These are phyloP conservation scores for Mucor lusitanicus DNA, from an alignment of 371 early-diverging fungal genomes.

Conservation along the genomic window DNA sequence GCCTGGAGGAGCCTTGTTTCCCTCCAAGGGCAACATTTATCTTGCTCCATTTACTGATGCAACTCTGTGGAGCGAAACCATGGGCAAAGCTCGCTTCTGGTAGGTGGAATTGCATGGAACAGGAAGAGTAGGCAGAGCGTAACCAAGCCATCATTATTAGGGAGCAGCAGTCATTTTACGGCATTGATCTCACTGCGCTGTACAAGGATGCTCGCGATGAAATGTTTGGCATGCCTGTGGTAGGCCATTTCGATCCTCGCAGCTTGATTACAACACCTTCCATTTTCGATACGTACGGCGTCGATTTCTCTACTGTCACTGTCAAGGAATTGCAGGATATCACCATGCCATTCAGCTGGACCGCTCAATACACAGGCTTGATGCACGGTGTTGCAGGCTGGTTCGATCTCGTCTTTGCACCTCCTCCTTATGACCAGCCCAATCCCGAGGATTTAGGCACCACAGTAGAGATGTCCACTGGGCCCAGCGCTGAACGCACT, in stretches of 20 bases:
- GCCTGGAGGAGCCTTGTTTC: slow-evolving; percentile 91
- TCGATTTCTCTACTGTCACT: slow-evolving; percentile 87
- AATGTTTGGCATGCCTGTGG: slow-evolving; percentile 90
- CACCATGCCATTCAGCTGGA: slow-evolving; percentile 85
- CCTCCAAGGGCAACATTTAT: slow-evolving; percentile 85
- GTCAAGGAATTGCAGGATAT: slow-evolving; percentile 78
- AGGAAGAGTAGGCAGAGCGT: not conserved
- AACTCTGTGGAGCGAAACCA: slow-evolving; percentile 88
- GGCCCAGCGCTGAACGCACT: slow-evolving; percentile 84
- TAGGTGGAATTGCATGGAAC: slow-evolving; percentile 8
- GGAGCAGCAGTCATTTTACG: slow-evolving; percentile 87
- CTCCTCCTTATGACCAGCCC: slow-evolving; percentile 40
- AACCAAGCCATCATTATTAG: slow-evolving; percentile 19
- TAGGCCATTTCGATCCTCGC: slow-evolving; percentile 91
- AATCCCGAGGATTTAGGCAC: slow-evolving; percentile 25
- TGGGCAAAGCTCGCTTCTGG: slow-evolving; percentile 89
- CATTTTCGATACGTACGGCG: slow-evolving; percentile 48
- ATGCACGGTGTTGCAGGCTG: slow-evolving; percentile 97
- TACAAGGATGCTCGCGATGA: slow-evolving; percentile 82
- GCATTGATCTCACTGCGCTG: slow-evolving; percentile 89
- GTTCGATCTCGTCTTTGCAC: slow-evolving; percentile 89
- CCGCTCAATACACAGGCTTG: slow-evolving; percentile 81
- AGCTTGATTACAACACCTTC: slow-evolving; percentile 74
- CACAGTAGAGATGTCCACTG: slow-evolving; percentile 75
- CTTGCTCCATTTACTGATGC: slow-evolving; percentile 89